These are phyloP conservation scores for Vishniacozyma victoriae DNA, from an alignment of 768 basidiomycete species.

Conservation along the genomic window DNA sequence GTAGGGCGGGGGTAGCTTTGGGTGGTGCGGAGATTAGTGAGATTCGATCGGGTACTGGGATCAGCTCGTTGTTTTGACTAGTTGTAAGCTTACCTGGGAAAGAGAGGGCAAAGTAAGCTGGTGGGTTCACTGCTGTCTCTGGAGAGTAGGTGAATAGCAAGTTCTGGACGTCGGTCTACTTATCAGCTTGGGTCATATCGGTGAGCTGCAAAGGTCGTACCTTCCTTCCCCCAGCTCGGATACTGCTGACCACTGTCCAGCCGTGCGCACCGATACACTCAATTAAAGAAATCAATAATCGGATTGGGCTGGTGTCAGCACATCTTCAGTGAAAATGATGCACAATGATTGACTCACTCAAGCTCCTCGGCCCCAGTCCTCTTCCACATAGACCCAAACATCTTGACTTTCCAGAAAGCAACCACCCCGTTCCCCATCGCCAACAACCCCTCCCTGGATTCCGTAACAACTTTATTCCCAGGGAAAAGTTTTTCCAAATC, in stretches of 20 bases:
- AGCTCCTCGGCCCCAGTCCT: constrained; percentile 31
- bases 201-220: constrained; percentile 10
- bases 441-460: not conserved
- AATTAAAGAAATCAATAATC: constrained; percentile 27
- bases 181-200: not conserved
- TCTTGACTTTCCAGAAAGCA: constrained; percentile 22
- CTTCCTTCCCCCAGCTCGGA: constrained; percentile 27
- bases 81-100: constrained; percentile 24
- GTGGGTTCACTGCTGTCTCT: constrained; percentile 12
- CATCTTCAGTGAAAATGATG: not conserved
- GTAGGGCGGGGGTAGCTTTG: constrained; percentile 29
- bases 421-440: constrained; percentile 3
- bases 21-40: constrained; percentile 38
- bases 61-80: not conserved
- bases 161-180: constrained; percentile 30
- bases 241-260: constrained; percentile 19
- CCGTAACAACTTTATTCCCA: constrained; percentile 5
- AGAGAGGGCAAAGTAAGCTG: constrained; percentile 34
- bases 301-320: constrained; percentile 20
- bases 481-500: constrained; percentile 11
- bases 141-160: constrained; percentile 28
- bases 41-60: constrained; percentile 33
- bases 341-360: constrained; percentile 18
- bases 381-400: constrained; percentile 31
- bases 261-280: constrained; percentile 27